Evolutionary conservation across 345 rosid genomes (phyloP).

Genomic region (Cochlearia excelsa): DNA sequence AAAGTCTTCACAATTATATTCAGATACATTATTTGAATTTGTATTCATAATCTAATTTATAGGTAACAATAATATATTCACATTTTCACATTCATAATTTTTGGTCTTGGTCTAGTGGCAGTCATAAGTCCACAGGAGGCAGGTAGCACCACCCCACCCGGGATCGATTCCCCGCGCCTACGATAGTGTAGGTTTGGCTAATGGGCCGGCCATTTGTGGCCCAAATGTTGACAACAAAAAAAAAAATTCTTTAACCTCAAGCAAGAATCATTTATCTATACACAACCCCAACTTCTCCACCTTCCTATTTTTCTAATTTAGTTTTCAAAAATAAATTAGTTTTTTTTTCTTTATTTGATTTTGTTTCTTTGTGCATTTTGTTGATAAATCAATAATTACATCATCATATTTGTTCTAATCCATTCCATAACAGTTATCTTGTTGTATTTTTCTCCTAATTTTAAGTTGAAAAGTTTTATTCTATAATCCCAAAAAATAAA

Average conservation of each 20-base stretch:
- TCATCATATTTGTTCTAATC: conserved; percentile 9
- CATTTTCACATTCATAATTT: too few species aligned
- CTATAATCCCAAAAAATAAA: background rate
- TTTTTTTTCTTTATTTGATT: background rate
- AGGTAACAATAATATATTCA: too few species aligned
- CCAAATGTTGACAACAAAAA: too few species aligned
- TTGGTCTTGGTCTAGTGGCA: too few species aligned
- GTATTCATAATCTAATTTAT: too few species aligned
- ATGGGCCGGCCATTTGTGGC: too few species aligned
- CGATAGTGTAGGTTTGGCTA: too few species aligned
- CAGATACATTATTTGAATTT: too few species aligned
- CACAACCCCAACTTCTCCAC: background rate
- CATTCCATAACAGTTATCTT: background rate
- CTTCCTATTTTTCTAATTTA: background rate
- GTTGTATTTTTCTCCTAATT: background rate
- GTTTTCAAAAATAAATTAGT: conserved; percentile 1
- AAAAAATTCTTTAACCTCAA: conserved; percentile 31
- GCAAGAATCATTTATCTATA: conserved; percentile 30
- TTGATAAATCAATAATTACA: conserved; percentile 9
- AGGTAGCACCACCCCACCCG: too few species aligned
- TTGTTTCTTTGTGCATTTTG: conserved; percentile 14
- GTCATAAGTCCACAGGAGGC: too few species aligned
- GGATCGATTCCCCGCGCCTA: too few species aligned
- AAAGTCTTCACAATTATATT: too few species aligned
- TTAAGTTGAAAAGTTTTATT: background rate